A percentile compares a stretch with the other conserved stretches of the same genome.
Conservation (phyloP, 805 yeast genomes). For the Kluyveromyces wickerhamii region DNA sequence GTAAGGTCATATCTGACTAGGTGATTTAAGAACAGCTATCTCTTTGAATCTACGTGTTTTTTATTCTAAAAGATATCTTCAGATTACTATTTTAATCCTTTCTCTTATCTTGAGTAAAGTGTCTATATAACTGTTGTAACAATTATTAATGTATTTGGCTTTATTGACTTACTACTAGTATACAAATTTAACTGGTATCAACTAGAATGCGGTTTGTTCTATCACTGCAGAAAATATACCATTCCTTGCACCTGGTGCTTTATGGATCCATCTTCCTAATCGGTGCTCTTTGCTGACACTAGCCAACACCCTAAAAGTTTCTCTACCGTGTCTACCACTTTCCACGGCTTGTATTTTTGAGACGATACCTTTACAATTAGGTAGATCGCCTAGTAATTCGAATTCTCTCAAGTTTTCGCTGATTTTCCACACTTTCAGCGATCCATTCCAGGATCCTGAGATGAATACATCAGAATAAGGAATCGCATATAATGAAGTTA, state of each 20-base stretch:
- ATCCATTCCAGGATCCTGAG: slow-evolving; percentile 85
- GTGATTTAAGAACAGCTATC: too few relatives aligned
- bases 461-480: slow-evolving; percentile 81
- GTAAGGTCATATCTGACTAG: too few relatives aligned
- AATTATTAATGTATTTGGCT: background rate
- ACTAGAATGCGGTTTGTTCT: slow-evolving; percentile 30
- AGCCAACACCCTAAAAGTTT: slow-evolving; percentile 50
- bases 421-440: slow-evolving; percentile 69
- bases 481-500: slow-evolving; percentile 71
- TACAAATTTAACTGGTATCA: background rate
- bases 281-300: slow-evolving; percentile 78
- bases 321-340: slow-evolving; percentile 44
- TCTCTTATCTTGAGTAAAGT: background rate
- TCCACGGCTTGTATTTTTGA: slow-evolving; percentile 52
- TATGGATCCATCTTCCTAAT: slow-evolving; percentile 77
- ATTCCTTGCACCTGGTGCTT: slow-evolving; percentile 60
- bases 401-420: slow-evolving; percentile 58
- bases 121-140: slow-evolving; percentile 1
- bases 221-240: slow-evolving; percentile 54
- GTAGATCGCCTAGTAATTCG: slow-evolving; percentile 45
- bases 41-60: too few relatives aligned
- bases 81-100: slow-evolving; percentile 1
- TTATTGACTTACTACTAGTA: slow-evolving; percentile 3
- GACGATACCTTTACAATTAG: slow-evolving; percentile 61
- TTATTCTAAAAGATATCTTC: too few relatives aligned